These are phyloP conservation scores for Tetradesmus lagerheimii DNA, from an alignment of 139 green algal genomes.

Conservation along the genomic window DNA sequence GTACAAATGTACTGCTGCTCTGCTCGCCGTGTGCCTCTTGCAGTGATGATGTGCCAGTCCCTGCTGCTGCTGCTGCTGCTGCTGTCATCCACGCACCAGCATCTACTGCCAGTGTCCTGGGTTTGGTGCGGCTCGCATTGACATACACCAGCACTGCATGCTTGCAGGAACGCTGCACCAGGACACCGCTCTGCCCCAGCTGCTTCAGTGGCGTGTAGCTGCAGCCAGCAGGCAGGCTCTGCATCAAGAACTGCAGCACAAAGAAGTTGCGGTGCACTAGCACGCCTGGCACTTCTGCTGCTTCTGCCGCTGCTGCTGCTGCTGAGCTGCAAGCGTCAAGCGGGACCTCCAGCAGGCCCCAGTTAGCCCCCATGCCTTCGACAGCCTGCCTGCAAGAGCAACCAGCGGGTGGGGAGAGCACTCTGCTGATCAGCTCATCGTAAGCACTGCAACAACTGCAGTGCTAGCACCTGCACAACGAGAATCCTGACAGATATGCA, in stretches of 20 bases:
- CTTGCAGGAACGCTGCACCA: background rate
- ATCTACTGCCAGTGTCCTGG: background rate
- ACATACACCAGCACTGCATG: background rate
- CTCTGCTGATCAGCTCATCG: background rate
- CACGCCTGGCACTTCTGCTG: background rate
- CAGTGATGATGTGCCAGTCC: too few species aligned
- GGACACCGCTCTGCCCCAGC: background rate
- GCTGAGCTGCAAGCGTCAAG: background rate
- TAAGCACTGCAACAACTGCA: too few species aligned
- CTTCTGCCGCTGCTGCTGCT: background rate
- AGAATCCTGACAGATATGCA: too few species aligned
- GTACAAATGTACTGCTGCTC: background rate
- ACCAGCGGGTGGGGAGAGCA: too few species aligned
- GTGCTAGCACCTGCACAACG: too few species aligned
- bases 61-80: background rate
- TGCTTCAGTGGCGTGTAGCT: background rate
- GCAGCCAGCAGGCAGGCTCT: slow-evolving; percentile 10
- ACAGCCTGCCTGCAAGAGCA: slow-evolving; percentile 24
- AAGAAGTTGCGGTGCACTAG: slow-evolving; percentile 34
- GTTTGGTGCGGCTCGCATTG: background rate
- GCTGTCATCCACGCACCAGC: background rate
- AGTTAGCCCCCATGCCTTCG: background rate
- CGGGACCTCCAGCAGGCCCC: slow-evolving; percentile 24
- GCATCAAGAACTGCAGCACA: slow-evolving; percentile 8
- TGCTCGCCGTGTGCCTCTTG: background rate